Evolutionary conservation across 2,329 filamentous ascomycete genomes (phyloP).

Genomic region (Cytospora paraplurivora): DNA sequence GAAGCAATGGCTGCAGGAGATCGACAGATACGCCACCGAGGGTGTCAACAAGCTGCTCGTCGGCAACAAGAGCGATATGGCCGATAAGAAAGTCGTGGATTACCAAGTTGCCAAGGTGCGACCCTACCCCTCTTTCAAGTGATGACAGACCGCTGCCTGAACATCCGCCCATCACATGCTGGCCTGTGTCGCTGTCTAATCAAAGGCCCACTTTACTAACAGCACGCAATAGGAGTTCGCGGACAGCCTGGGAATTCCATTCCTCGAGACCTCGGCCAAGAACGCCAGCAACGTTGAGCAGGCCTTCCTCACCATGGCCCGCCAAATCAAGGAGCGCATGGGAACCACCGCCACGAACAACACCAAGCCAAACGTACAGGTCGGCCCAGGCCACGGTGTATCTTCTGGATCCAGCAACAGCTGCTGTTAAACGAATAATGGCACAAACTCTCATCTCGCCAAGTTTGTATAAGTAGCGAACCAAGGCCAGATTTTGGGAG

Average conservation of each 20-base stretch:
- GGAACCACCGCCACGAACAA: conserved; percentile 93
- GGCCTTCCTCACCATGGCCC: conserved; percentile 99
- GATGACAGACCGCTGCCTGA: conserved; percentile 8
- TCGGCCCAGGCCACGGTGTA: conserved; percentile 92
- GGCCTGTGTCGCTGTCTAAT: conserved; percentile 20
- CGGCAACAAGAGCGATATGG: conserved; percentile 99
- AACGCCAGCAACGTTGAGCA: conserved; percentile 99
- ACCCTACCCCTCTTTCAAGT: conserved; percentile 7
- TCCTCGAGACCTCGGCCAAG: conserved; percentile 99
- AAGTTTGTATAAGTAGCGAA: conserved; percentile 29
- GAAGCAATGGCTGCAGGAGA: conserved; percentile 99
- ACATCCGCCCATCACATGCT: conserved; percentile 23
- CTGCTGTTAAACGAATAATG: conserved; percentile 74
- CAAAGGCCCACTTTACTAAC: conserved; percentile 26
- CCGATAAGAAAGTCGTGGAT: conserved; percentile 99
- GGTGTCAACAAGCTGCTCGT: conserved; percentile 99
- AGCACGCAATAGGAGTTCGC: conserved; percentile 77
- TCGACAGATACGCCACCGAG: conserved; percentile 98
- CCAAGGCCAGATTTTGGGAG: conserved; percentile 22
- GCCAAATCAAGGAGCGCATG: conserved; percentile 99
- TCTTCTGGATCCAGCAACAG: conserved; percentile 81
- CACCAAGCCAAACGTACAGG: conserved; percentile 97
- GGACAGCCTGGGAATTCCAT: conserved; percentile 96
- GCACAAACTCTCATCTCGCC: conserved; percentile 10
- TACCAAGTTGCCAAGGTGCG: conserved; percentile 98